These are phyloP conservation scores for Populus hybrid DNA, from an alignment of 441 rosid genomes.

Conservation along the genomic window DNA sequence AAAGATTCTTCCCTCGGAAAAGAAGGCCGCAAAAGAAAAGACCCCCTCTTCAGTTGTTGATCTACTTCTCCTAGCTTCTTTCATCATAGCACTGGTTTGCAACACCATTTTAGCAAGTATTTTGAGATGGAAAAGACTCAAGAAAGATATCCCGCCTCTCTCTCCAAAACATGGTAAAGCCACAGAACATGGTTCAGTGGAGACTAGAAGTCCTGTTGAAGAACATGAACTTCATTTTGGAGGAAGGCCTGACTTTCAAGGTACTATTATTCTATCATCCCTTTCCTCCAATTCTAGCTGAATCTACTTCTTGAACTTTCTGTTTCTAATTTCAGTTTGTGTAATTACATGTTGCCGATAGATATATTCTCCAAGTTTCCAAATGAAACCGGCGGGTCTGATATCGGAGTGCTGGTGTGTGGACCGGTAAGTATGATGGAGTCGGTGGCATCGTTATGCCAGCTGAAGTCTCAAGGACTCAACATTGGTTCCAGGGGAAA, in stretches of 20 bases:
- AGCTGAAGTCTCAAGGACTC: slow-evolving; percentile 33
- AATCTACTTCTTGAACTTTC: background rate
- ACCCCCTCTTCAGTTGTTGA: slow-evolving; percentile 63
- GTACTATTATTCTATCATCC: slow-evolving; percentile 26
- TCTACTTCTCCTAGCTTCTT: slow-evolving; percentile 50
- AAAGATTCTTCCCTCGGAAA: slow-evolving; percentile 35
- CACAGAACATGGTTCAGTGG: slow-evolving; percentile 24
- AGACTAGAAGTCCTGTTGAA: slow-evolving; percentile 25
- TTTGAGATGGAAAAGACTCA: slow-evolving; percentile 52
- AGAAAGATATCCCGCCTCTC: slow-evolving; percentile 33
- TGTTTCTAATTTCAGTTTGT: too few species aligned
- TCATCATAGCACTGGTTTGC: slow-evolving; percentile 38
- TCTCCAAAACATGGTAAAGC: slow-evolving; percentile 29
- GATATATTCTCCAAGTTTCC: slow-evolving; percentile 48
- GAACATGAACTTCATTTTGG: slow-evolving; percentile 64
- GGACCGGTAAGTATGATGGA: slow-evolving; percentile 78
- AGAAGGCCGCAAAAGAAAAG: slow-evolving; percentile 44
- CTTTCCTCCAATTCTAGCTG: background rate
- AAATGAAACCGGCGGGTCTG: slow-evolving; percentile 41
- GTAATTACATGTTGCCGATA: slow-evolving; percentile 22
- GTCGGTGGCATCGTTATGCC: slow-evolving; percentile 58
- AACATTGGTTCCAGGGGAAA: slow-evolving; percentile 25
- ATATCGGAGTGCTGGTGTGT: slow-evolving; percentile 69
- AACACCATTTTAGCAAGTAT: slow-evolving; percentile 38
- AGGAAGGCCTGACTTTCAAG: slow-evolving; percentile 70